Conservation (phyloP, 306 rosid species). For the cucumber (Cucumis sativus) region Cucumber_9930_V3 NC_026657.2:29774001-29774500, state of each 20-base stretch:
- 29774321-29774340: neutral
- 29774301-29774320: neutral
- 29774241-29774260: no score
- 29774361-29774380: neutral
- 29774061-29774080: neutral
- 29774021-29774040: constrained; percentile 1
- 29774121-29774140: neutral
- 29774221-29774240: no score
- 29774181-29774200: no score
- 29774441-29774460: neutral
- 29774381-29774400: neutral
- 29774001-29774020: constrained; percentile 74
- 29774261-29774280: no score
- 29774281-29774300: no score
- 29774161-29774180: no score
- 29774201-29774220: no score
- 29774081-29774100: neutral
- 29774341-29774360: neutral
- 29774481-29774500: neutral
- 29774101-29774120: neutral
- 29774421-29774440: neutral
- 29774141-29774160: no score
- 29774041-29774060: neutral
- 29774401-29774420: neutral
- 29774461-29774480: neutral